Conservation (phyloP, 441 rosid species). For the Erodium trifolium region DNA sequence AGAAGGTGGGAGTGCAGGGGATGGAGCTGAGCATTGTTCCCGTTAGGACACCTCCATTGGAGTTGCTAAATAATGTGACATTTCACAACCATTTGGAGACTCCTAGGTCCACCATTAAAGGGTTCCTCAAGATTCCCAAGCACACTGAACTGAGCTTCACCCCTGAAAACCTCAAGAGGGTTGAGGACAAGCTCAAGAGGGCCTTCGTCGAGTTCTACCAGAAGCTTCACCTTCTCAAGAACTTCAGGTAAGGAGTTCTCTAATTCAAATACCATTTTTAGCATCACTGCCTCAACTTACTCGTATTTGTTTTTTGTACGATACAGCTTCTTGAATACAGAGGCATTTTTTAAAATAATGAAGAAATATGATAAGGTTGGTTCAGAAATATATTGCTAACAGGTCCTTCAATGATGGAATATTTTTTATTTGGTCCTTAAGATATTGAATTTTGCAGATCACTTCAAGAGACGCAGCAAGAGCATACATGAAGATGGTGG, state of each 20-base stretch:
- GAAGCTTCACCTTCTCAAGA: conserved; percentile 65
- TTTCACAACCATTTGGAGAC: conserved; percentile 46
- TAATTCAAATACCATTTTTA: too few species aligned
- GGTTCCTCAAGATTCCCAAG: conserved; percentile 29
- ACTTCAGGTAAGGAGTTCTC: conserved; percentile 19
- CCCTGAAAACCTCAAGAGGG: conserved; percentile 30
- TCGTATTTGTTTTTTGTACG: too few species aligned
- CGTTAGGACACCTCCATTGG: conserved; percentile 40
- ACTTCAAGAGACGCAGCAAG: conserved; percentile 17
- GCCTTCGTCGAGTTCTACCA: conserved; percentile 57
- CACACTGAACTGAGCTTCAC: conserved; percentile 36
- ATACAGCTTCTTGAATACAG: conserved; percentile 46
- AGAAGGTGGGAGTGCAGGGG: neutral
- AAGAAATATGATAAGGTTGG: conserved; percentile 53
- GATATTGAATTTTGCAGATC: too few species aligned
- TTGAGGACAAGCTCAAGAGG: conserved; percentile 22
- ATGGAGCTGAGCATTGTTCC: conserved; percentile 12
- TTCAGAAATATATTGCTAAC: too few species aligned
- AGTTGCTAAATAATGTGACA: conserved; percentile 38
- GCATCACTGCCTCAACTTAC: too few species aligned
- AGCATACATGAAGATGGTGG: conserved; percentile 65
- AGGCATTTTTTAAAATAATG: conserved; percentile 6
- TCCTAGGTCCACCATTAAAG: conserved; percentile 57
- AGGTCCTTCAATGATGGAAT: too few species aligned
- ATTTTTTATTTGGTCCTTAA: too few species aligned